Conservation (phyloP, 176 grass and related monocot species). For the Eragrostis curvula region DNA sequence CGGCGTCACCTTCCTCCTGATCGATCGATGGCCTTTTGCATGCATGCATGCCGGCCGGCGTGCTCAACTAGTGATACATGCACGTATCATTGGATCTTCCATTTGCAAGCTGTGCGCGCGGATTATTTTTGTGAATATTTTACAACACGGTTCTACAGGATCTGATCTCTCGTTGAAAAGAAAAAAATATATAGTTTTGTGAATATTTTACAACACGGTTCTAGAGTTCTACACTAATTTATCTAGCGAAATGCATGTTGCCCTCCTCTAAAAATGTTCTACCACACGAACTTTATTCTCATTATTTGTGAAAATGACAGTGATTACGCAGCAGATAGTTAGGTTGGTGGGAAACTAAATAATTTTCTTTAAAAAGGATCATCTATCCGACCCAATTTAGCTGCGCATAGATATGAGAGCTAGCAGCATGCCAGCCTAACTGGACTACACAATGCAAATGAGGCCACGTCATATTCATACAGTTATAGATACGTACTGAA, state of each 20-base stretch:
- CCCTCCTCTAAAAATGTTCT: background rate
- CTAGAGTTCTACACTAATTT: background rate
- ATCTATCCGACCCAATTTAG: slow-evolving; percentile 23
- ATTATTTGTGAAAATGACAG: slow-evolving; percentile 23
- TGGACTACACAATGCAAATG: background rate
- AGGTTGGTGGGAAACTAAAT: background rate
- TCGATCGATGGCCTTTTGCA: no score
- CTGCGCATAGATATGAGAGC: background rate
- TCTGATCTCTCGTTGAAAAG: background rate
- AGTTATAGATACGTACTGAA: background rate
- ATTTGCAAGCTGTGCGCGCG: background rate
- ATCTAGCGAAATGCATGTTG: background rate
- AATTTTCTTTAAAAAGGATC: background rate
- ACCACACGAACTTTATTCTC: background rate
- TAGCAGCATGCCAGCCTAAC: background rate
- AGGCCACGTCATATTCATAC: slow-evolving; percentile 23
- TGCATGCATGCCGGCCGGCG: no score
- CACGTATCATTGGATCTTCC: background rate
- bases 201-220: background rate
- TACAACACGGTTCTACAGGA: background rate
- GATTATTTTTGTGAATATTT: background rate
- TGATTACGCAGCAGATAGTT: background rate
- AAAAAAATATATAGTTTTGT: no score
- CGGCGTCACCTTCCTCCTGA: background rate
- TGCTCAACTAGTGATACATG: background rate